These are phyloP conservation scores for Termitomyces sp. DNA, from an alignment of 768 basidiomycete genomes.

Conservation along the genomic window DNA sequence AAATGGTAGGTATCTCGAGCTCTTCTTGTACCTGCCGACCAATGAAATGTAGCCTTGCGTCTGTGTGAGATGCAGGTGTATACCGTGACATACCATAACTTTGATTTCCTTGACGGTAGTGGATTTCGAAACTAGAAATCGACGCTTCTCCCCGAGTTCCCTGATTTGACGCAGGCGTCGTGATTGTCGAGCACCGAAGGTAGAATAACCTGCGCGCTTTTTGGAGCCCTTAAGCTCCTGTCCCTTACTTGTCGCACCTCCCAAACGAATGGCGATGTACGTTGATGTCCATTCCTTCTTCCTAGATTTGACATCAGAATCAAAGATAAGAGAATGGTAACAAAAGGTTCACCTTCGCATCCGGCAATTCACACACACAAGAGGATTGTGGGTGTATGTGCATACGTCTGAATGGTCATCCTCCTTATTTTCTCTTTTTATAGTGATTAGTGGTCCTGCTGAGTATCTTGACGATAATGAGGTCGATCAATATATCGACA, in stretches of 20 bases:
- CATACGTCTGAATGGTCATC: conserved; percentile 22
- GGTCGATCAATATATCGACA: not conserved
- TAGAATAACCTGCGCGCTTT: conserved; percentile 24
- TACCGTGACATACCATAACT: conserved; percentile 56
- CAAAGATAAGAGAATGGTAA: not conserved
- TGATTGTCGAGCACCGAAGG: conserved; percentile 57
- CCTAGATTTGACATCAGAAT: conserved; percentile 24
- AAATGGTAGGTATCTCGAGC: conserved; percentile 69
- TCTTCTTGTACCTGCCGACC: conserved; percentile 53
- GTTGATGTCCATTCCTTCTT: conserved; percentile 56
- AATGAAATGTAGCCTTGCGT: conserved; percentile 3
- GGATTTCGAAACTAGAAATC: conserved; percentile 54
- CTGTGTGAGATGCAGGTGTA: not conserved
- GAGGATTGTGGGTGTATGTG: conserved; percentile 42
- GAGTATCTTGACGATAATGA: conserved; percentile 44
- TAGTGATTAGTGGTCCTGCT: conserved; percentile 49
- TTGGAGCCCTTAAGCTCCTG: conserved; percentile 10
- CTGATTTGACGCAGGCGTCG: conserved; percentile 62
- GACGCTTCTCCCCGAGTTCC: conserved; percentile 46
- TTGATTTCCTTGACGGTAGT: conserved; percentile 81
- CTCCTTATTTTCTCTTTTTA: conserved; percentile 34
- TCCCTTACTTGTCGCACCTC: conserved; percentile 15
- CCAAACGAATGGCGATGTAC: conserved; percentile 56
- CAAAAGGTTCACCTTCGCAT: conserved; percentile 42
- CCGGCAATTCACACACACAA: conserved; percentile 62